These are phyloP conservation scores for Thermothielavioides terrestris DNA, from an alignment of 495 filamentous ascomycete species.

Conservation along the genomic window DNA sequence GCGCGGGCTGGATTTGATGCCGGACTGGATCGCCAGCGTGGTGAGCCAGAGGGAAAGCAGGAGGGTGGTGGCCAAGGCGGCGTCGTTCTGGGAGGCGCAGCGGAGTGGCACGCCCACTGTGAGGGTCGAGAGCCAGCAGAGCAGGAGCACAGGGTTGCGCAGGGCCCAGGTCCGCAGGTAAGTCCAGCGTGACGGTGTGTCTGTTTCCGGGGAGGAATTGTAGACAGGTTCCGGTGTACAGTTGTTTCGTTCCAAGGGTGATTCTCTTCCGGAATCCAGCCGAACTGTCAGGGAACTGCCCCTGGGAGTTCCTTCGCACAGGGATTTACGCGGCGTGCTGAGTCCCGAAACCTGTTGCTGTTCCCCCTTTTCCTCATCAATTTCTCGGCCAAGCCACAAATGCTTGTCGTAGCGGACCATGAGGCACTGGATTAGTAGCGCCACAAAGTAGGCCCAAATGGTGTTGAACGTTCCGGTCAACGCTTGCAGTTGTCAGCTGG, in stretches of 20 bases:
- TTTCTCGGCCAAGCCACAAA: not conserved
- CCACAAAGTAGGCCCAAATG: conserved; percentile 12
- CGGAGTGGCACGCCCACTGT: conserved; percentile 25
- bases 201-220: not conserved
- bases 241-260: not conserved
- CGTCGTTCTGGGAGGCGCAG: conserved; percentile 13
- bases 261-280: not conserved
- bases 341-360: not conserved
- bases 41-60: conserved; percentile 35
- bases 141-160: conserved; percentile 18
- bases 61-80: conserved; percentile 28
- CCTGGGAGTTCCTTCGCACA: conserved; percentile 4
- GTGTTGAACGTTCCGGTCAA: conserved; percentile 26
- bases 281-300: conserved; percentile 4
- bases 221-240: not conserved
- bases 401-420: conserved; percentile 19
- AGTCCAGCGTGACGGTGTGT: not conserved
- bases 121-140: conserved; percentile 20
- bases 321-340: not conserved
- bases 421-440: conserved; percentile 18
- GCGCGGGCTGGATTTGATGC: conserved; percentile 20
- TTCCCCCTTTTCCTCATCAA: conserved; percentile 5
- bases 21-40: conserved; percentile 30
- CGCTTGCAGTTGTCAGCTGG: conserved; percentile 15
- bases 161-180: conserved; percentile 2